A percentile compares a stretch with the other conserved stretches of the same genome.
These are phyloP conservation scores for Ceraceosorus guamensis DNA, from an alignment of 1,284 basidiomycete genomes.

Conservation along the genomic window DNA sequence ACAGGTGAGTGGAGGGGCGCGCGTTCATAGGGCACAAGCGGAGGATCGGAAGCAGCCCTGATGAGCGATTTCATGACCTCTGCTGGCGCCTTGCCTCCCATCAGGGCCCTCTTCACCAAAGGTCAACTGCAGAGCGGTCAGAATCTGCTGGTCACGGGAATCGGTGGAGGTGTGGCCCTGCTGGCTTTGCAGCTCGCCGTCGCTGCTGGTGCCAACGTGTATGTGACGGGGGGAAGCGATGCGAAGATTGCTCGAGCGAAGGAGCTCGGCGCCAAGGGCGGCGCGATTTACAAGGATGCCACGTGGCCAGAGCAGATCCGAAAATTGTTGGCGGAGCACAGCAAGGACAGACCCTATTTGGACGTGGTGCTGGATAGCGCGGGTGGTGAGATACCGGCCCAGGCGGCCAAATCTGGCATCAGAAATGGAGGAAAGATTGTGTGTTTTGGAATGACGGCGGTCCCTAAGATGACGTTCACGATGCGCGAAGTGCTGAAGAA, in stretches of 20 bases:
- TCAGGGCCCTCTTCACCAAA: constrained; percentile 65
- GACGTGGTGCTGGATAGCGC: constrained; percentile 73
- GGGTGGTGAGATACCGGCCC: constrained; percentile 67
- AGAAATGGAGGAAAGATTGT: constrained; percentile 67
- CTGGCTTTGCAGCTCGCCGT: constrained; percentile 68
- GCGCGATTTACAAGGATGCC: constrained; percentile 67
- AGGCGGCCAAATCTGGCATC: constrained; percentile 57
- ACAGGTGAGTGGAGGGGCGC: constrained; percentile 55
- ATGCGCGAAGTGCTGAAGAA: constrained; percentile 76
- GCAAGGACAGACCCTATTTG: constrained; percentile 52
- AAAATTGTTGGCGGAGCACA: constrained; percentile 50
- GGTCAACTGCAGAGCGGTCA: constrained; percentile 61
- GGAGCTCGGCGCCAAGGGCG: constrained; percentile 67
- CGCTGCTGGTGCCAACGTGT: constrained; percentile 69
- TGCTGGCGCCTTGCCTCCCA: too few species aligned
- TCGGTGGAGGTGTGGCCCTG: constrained; percentile 67
- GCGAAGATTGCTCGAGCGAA: constrained; percentile 66
- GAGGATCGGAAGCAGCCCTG: neutral
- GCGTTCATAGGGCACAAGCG: constrained; percentile 7
- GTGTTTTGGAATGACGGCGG: constrained; percentile 60
- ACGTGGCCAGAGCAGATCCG: constrained; percentile 62
- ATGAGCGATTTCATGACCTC: neutral
- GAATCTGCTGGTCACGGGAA: constrained; percentile 62
- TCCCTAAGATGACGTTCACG: constrained; percentile 58
- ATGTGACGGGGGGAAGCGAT: constrained; percentile 67